Evolutionary conservation across 108 stramenopile species (phyloP).

Genomic region (Parmales sp.): DNA sequence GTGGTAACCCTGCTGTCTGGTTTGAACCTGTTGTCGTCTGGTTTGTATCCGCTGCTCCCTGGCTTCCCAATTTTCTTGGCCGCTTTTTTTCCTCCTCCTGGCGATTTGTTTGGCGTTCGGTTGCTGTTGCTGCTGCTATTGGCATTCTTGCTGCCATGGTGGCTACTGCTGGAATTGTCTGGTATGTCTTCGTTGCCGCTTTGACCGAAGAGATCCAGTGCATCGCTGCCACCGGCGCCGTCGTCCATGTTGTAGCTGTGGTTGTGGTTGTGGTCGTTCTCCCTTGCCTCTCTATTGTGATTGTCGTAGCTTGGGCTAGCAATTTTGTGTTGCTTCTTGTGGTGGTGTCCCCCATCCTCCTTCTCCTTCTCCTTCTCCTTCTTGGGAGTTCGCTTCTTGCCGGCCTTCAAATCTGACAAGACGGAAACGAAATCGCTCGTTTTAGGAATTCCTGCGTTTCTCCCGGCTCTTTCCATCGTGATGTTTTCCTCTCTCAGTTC

Average conservation of each 20-base stretch:
- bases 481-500: background rate
- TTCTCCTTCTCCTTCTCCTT: background rate
- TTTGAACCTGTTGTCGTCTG: background rate
- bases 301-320: too few species aligned
- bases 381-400: background rate
- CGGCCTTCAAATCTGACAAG: background rate
- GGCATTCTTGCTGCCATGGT: background rate
- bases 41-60: background rate
- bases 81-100: too few species aligned
- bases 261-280: background rate
- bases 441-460: too few species aligned
- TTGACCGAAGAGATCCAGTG: background rate
- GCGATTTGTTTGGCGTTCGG: too few species aligned
- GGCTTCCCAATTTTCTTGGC: too few species aligned
- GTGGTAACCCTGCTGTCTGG: background rate
- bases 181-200: background rate
- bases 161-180: background rate
- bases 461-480: background rate
- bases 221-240: background rate
- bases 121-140: background rate
- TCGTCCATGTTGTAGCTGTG: background rate
- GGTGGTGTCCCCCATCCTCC: background rate
- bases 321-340: too few species aligned
- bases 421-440: too few species aligned
- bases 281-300: too few species aligned